Percentiles rank a stretch among this genome's conserved stretches.
Conservation (phyloP, 208 protist genomes). For the Wallacemonas sp. region DNA sequence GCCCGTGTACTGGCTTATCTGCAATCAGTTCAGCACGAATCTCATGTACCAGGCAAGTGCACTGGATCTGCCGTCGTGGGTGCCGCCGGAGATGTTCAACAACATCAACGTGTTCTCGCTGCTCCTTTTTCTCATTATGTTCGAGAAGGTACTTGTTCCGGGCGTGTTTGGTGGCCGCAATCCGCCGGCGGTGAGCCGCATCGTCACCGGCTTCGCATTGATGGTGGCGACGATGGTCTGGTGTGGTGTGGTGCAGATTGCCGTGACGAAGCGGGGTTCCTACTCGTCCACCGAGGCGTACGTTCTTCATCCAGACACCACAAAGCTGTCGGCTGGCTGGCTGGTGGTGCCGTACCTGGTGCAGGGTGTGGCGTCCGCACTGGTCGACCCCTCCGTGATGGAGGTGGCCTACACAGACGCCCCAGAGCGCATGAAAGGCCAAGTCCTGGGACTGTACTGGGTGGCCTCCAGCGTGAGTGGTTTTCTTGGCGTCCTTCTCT, state of each 20-base stretch:
- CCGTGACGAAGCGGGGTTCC: slow-evolving; percentile 30
- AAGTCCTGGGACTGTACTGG: slow-evolving; percentile 67
- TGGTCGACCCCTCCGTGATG: slow-evolving; percentile 68
- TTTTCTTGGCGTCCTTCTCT: slow-evolving; percentile 57
- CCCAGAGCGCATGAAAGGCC: slow-evolving; percentile 58
- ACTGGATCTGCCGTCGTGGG: slow-evolving; percentile 28
- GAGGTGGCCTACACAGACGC: slow-evolving; percentile 58
- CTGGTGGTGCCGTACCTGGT: slow-evolving; percentile 54
- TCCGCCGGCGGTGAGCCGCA: slow-evolving; percentile 23
- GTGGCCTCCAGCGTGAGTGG: slow-evolving; percentile 60
- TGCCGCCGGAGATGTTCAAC: slow-evolving; percentile 65
- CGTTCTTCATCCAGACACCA: slow-evolving; percentile 17
- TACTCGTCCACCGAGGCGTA: slow-evolving; percentile 41
- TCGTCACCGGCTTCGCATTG: slow-evolving; percentile 31
- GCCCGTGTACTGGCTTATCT: slow-evolving; percentile 71
- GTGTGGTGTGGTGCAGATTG: slow-evolving; percentile 49
- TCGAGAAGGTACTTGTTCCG: slow-evolving; percentile 41
- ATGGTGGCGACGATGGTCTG: slow-evolving; percentile 56
- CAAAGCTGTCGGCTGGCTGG: slow-evolving; percentile 42
- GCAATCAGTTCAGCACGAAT: slow-evolving; percentile 71
- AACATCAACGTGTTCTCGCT: slow-evolving; percentile 66
- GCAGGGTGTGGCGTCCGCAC: slow-evolving; percentile 56
- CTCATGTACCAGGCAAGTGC: slow-evolving; percentile 52
- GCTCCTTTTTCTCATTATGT: slow-evolving; percentile 41
- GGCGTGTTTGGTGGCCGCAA: slow-evolving; percentile 16